Evolutionary conservation across 192 early-diverging fungal genomes (phyloP).

Genomic region (Mortierella alpina): DNA sequence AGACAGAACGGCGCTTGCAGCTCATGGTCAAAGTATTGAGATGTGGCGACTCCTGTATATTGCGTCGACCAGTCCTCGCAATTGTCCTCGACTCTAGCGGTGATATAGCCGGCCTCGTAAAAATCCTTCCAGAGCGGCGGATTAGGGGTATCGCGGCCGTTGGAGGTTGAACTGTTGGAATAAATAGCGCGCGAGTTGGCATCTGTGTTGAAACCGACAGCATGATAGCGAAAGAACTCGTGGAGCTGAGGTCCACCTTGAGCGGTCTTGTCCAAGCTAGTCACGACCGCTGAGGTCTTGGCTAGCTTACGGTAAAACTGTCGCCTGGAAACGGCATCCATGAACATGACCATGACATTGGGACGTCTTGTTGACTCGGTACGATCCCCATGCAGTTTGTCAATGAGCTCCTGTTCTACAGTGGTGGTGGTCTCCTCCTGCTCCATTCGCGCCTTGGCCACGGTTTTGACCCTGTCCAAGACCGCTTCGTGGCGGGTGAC

Average conservation of each 20-base stretch:
- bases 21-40: constrained; percentile 63
- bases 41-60: constrained; percentile 45
- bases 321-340: constrained; percentile 63
- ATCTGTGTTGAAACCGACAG: constrained; percentile 64
- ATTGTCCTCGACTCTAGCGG: constrained; percentile 59
- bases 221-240: constrained; percentile 65
- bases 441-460: constrained; percentile 15
- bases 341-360: constrained; percentile 64
- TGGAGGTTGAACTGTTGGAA: constrained; percentile 26
- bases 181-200: constrained; percentile 63
- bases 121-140: constrained; percentile 69
- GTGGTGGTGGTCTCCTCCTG: background rate
- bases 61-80: constrained; percentile 66
- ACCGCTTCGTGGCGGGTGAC: constrained; percentile 28
- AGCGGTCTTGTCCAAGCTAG: constrained; percentile 37
- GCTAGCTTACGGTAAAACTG: constrained; percentile 66
- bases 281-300: constrained; percentile 52
- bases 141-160: constrained; percentile 2
- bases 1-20: constrained; percentile 66
- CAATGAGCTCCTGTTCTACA: constrained; percentile 10
- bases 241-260: constrained; percentile 43
- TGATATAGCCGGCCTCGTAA: constrained; percentile 64
- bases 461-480: constrained; percentile 16
- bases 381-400: background rate
- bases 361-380: constrained; percentile 28